Percentiles rank a stretch among this genome's conserved stretches.
These are phyloP conservation scores for Phytophthora pisi DNA, from an alignment of 352 stramenopile genomes.

Conservation along the genomic window DNA sequence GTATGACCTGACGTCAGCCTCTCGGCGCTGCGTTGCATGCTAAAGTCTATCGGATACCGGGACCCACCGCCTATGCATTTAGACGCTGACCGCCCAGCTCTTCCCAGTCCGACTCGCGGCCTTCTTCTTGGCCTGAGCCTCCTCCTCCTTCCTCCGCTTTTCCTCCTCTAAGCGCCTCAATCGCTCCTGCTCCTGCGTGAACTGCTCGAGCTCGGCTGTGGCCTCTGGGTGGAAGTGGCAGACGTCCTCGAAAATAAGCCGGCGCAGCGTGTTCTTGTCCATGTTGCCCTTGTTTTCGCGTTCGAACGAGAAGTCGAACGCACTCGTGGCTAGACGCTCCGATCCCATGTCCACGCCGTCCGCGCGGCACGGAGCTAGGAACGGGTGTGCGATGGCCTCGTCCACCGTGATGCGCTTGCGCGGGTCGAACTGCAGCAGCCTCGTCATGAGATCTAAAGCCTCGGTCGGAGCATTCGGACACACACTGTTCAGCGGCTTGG, in stretches of 20 bases:
- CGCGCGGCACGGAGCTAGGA: slow-evolving; percentile 70
- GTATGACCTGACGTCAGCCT: slow-evolving; percentile 17
- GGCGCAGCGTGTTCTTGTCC: slow-evolving; percentile 79
- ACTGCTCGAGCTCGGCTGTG: slow-evolving; percentile 58
- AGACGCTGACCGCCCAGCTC: slow-evolving; percentile 37
- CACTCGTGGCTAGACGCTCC: slow-evolving; percentile 38
- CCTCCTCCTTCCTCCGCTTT: slow-evolving; percentile 30
- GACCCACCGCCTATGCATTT: not conserved
- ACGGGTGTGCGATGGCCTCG: slow-evolving; percentile 79
- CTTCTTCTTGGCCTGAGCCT: slow-evolving; percentile 13
- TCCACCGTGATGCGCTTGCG: slow-evolving; percentile 71
- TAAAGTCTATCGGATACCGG: slow-evolving; percentile 1
- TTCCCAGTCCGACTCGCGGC: slow-evolving; percentile 15
- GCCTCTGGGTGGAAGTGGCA: slow-evolving; percentile 86
- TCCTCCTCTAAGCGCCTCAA: slow-evolving; percentile 39
- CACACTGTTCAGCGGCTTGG: slow-evolving; percentile 51
- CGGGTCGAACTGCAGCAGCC: slow-evolving; percentile 92
- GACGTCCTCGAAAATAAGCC: slow-evolving; percentile 88
- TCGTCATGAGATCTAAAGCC: slow-evolving; percentile 84
- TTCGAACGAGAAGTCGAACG: slow-evolving; percentile 89
- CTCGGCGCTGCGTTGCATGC: slow-evolving; percentile 18
- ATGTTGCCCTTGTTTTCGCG: slow-evolving; percentile 58
- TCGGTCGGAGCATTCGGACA: slow-evolving; percentile 64
- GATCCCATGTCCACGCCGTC: slow-evolving; percentile 50
- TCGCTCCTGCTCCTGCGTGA: slow-evolving; percentile 52